These are phyloP conservation scores for Tricladium varicosporioides DNA, from an alignment of 2,329 filamentous ascomycete species.

Conservation along the genomic window DNA sequence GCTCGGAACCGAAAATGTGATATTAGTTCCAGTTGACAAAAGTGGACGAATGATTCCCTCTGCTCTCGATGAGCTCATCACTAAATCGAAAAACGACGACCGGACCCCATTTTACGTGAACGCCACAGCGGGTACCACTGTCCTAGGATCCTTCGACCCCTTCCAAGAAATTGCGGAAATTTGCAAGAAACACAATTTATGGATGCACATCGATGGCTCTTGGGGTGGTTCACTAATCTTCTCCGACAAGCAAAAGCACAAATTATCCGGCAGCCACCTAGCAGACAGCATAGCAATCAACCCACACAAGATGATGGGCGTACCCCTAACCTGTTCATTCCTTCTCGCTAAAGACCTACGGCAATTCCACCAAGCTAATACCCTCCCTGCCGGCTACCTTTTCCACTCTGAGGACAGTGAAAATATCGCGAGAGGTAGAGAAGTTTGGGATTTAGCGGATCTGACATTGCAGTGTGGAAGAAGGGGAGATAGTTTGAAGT, in stretches of 20 bases:
- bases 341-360: conserved; percentile 74
- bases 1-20: conserved; percentile 72
- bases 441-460: conserved; percentile 87
- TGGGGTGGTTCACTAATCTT: conserved; percentile 90
- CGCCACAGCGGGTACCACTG: conserved; percentile 91
- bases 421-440: conserved; percentile 42
- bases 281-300: conserved; percentile 86
- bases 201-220: conserved; percentile 89
- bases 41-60: conserved; percentile 68
- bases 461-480: conserved; percentile 92
- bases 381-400: conserved; percentile 80
- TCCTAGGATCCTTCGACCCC: conserved; percentile 85
- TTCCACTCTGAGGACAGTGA: conserved; percentile 60
- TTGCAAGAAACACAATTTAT: conserved; percentile 70
- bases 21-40: conserved; percentile 70
- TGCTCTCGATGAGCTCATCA: conserved; percentile 62
- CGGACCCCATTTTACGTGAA: conserved; percentile 93
- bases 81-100: conserved; percentile 60
- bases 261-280: conserved; percentile 67
- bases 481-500: conserved; percentile 79
- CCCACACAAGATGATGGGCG: conserved; percentile 96
- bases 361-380: conserved; percentile 80
- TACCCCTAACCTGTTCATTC: conserved; percentile 88
- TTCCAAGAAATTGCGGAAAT: conserved; percentile 68
- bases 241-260: conserved; percentile 58